Evolutionary conservation across 306 rosid genomes (phyloP), one percentile per base, ranked within the genome.

Genomic region (Mimosa bimucronata): DNA sequence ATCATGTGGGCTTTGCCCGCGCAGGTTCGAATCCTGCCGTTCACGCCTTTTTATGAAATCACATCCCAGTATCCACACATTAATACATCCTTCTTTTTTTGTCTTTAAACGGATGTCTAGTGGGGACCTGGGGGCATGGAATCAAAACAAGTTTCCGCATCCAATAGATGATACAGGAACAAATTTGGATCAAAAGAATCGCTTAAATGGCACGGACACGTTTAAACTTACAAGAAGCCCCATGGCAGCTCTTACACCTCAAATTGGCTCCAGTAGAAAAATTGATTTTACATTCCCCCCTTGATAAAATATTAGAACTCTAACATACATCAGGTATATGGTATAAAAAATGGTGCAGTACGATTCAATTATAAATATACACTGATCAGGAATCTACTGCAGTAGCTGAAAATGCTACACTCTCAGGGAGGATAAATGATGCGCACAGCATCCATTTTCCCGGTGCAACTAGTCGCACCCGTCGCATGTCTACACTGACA

Each of bases 401-500:
- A 31, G 85, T 85, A 26, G 85, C 85, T 70, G 96, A 87, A 77
- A 91, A 87, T 25, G 97, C 98, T 28, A 95, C 94, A 77, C 85
- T 91, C 73, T 84, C 80, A 1, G 98, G 98, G 77, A 95, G 97
- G 78, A 82, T 69, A 82, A 95, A 95, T 21, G 97, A 92, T 46
- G 98, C 98, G 12, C 97, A 92, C 78, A 92, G 31, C 98, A 95
- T 92, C 98, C 98, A 95, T 88, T 95, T 95, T 80, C 94, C 97
- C 7, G 98, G 98, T 9, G 98, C 98, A 28, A 92, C 98, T 25
- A 80, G 90, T 79, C 98, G 91, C 57, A 92, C 98, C 69, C 92
- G 88, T 57, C 84, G 93, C 98, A 91, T 82, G 15, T 91, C 84
- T 34, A 95, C 96, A 45, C 89, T 86, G 64, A 92, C 98, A 2